Evolutionary conservation across 1,284 basidiomycete species (phyloP), one percentile per base, ranked within the genome.

Genomic region (Macrocybe sp.): DNA sequence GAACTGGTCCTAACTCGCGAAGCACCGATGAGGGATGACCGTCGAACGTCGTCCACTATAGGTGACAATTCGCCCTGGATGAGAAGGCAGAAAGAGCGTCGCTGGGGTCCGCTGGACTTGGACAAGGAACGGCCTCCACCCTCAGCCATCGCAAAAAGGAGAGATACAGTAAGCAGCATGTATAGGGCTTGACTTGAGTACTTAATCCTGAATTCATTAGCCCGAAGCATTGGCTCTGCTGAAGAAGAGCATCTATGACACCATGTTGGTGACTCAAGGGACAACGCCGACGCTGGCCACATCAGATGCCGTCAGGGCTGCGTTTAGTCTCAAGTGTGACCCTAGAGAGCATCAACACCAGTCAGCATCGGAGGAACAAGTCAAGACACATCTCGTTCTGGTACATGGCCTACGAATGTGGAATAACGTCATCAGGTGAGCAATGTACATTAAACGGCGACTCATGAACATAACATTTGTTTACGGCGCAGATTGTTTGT

Each of bases 71-170:
- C 42, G 11, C 11, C 22, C 3, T 46, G 45, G 10, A 40, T 46
- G 8, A 73, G 75, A 40, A 22, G 22, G 22, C 71, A 76, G 52
- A 51, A 56, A 11, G 69, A 73, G 35, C 58, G 74, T 37, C 61
- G 77, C 31, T 78, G 72, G 73, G 79, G 79, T 0, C 79, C 79
- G 1, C 60, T 82, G 40, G 80, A 83, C 58, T 59, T 83, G 9
- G 74, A 73, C 6, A 71, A 76, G 12, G 83, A 87, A 59, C 62
- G 59, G 6, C 83, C 83, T 7, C 82, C 83, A 6, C 73, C 79
- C 1, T 79, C 73, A 46, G 80, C 81, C 1, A 84, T 88, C 49
- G 82, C 78, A 2, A 78, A 72, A 11, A 68, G 83, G 41, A 67
- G 73, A 35, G 83, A 85, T 57, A 85, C 81, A 22, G 80, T 77